These are phyloP conservation scores for Epichloe sp. DNA, from an alignment of 2,329 filamentous ascomycete species.

Conservation along the genomic window DNA sequence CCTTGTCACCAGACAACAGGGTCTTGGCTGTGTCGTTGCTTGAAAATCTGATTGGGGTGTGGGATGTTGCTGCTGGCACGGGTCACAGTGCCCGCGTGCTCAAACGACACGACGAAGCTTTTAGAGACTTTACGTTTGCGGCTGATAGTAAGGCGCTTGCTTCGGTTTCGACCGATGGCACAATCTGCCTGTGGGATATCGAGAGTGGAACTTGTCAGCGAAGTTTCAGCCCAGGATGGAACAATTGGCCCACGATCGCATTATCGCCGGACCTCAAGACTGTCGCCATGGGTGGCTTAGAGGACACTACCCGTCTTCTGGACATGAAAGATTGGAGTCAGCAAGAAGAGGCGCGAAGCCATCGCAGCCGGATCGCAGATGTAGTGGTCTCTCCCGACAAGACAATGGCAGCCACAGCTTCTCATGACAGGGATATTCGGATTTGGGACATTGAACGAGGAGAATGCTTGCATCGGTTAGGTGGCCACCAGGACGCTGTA, in stretches of 20 bases:
- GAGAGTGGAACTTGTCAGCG: constrained; percentile 5
- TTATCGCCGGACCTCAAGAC: constrained; percentile 6
- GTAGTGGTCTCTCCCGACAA: constrained; percentile 6
- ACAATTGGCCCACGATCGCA: constrained; percentile 8
- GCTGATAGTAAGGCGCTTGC: constrained; percentile 6
- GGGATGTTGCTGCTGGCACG: constrained; percentile 6
- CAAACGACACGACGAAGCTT: constrained; percentile 6
- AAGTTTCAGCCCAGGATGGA: constrained; percentile 8
- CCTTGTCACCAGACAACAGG: constrained; percentile 6
- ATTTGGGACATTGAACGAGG: constrained; percentile 7
- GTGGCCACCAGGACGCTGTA: constrained; percentile 5
- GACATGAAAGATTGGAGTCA: constrained; percentile 5
- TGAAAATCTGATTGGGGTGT: constrained; percentile 7
- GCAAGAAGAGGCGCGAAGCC: constrained; percentile 5
- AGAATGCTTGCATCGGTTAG: constrained; percentile 2
- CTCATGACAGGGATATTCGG: constrained; percentile 6
- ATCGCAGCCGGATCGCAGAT: constrained; percentile 5
- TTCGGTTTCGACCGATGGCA: constrained; percentile 6
- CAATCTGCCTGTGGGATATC: constrained; percentile 7
- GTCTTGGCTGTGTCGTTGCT: constrained; percentile 7
- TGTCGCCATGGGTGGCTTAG: constrained; percentile 7
- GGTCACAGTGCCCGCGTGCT: constrained; percentile 7
- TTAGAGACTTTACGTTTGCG: constrained; percentile 7
- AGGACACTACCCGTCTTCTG: constrained; percentile 6
- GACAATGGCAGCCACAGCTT: constrained; percentile 6